phyloP scores from a whole-genome alignment of 2,329 filamentous ascomycete genomes.

The Fusarium azukiicola region DNA sequence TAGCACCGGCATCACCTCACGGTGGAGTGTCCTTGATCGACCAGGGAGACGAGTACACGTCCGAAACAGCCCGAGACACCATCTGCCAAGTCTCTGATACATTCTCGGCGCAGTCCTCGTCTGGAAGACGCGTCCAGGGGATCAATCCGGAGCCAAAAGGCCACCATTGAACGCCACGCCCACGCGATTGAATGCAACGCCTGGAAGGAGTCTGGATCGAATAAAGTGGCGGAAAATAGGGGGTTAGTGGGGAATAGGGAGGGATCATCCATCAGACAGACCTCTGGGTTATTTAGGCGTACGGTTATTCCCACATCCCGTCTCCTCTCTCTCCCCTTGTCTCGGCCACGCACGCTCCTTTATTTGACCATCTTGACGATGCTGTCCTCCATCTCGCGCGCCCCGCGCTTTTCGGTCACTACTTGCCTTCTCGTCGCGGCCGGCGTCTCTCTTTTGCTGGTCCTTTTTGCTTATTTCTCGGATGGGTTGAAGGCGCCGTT shows the following conservation, averaged over 20 bases:
- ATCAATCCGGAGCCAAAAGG: not conserved
- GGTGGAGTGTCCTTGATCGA: conserved; percentile 7
- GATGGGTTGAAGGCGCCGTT: conserved; percentile 39
- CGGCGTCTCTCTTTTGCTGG: conserved; percentile 43
- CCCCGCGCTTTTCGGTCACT: conserved; percentile 31
- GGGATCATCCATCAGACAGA: conserved; percentile 19
- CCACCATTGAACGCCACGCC: conserved; percentile 9
- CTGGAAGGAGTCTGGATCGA: conserved; percentile 20
- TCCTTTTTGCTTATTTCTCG: conserved; percentile 41
- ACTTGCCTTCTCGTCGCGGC: conserved; percentile 37
- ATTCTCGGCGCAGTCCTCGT: conserved; percentile 4
- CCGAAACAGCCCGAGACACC: not conserved
- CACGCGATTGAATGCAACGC: conserved; percentile 11
- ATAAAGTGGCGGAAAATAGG: conserved; percentile 39
- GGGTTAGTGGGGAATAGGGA: conserved; percentile 38
- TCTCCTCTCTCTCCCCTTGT: conserved; percentile 17
- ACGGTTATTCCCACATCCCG: conserved; percentile 13
- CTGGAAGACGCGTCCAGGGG: not conserved
- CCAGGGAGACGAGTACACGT: conserved; percentile 1
- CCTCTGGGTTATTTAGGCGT: conserved; percentile 10
- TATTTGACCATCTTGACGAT: conserved; percentile 36
- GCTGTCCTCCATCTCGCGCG: conserved; percentile 37
- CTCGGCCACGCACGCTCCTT: conserved; percentile 13
- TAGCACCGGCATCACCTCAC: not conserved
- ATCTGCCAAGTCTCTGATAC: conserved; percentile 15